phyloP scores from a whole-genome alignment of 106 monocot species.

The Allium sativum region DNA sequence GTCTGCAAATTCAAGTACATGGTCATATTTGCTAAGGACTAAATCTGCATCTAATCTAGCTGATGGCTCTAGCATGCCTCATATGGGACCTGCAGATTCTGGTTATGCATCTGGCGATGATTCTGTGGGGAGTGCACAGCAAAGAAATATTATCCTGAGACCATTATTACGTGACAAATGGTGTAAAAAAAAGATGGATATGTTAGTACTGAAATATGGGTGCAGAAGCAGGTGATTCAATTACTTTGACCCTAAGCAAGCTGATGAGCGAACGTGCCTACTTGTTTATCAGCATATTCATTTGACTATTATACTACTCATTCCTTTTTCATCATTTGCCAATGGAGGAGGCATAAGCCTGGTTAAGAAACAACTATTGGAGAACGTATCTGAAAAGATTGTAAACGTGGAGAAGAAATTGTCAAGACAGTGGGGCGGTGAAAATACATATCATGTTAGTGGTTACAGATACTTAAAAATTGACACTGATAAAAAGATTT shows the following conservation, averaged over 20 bases:
- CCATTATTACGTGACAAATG: conserved; percentile 75
- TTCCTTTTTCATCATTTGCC: conserved; percentile 57
- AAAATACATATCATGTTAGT: conserved; percentile 96
- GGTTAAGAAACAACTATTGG: conserved; percentile 66
- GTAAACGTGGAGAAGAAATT: conserved; percentile 64
- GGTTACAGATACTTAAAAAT: conserved; percentile 87
- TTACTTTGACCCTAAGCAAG: conserved; percentile 36
- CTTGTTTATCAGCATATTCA: conserved; percentile 73
- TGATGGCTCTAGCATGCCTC: conserved; percentile 18
- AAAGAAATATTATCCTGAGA: conserved; percentile 27
- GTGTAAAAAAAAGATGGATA: conserved; percentile 90
- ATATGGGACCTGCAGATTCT: conserved; percentile 22
- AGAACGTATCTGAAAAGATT: conserved; percentile 86
- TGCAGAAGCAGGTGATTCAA: conserved; percentile 32
- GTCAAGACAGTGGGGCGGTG: conserved; percentile 86
- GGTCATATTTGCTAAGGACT: conserved; percentile 75
- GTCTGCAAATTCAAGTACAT: conserved; percentile 43
- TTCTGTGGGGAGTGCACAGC: conserved; percentile 31
- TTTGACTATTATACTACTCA: conserved; percentile 65
- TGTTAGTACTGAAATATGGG: conserved; percentile 39
- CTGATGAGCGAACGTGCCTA: conserved; percentile 51
- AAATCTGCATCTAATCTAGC: conserved; percentile 31
- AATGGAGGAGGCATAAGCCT: conserved; percentile 51
- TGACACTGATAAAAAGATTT: conserved; percentile 59
- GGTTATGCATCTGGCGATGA: conserved; percentile 33